These are phyloP conservation scores for Pyricularia sp. DNA, from an alignment of 2,329 filamentous ascomycete genomes.

Conservation along the genomic window DNA sequence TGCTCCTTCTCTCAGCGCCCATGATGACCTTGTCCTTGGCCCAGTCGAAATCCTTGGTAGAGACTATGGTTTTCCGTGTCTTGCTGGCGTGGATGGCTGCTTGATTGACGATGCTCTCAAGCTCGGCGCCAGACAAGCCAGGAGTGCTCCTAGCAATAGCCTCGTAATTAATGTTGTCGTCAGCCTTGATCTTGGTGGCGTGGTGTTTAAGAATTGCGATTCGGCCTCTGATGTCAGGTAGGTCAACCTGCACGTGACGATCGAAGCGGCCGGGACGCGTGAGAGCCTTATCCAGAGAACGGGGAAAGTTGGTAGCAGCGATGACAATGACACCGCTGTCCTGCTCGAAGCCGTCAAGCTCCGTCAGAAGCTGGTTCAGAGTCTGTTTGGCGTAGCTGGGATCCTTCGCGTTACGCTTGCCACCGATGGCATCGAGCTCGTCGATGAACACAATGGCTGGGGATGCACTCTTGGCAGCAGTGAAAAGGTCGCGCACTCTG, in stretches of 20 bases:
- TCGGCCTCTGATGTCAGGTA: conserved; percentile 89
- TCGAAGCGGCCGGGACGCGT: conserved; percentile 94
- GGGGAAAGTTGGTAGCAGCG: conserved; percentile 91
- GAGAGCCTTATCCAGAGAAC: conserved; percentile 88
- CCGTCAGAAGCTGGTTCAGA: conserved; percentile 91
- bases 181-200: conserved; percentile 79
- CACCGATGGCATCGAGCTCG: conserved; percentile 86
- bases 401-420: conserved; percentile 85
- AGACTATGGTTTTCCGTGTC: conserved; percentile 65
- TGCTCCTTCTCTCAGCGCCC: conserved; percentile 85
- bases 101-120: conserved; percentile 95
- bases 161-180: conserved; percentile 71
- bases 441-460: conserved; percentile 71
- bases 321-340: conserved; percentile 92
- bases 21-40: conserved; percentile 97
- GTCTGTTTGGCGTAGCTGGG: conserved; percentile 96
- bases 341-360: conserved; percentile 94
- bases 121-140: conserved; percentile 87
- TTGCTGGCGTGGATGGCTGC: conserved; percentile 92
- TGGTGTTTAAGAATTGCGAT: conserved; percentile 91
- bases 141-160: conserved; percentile 79
- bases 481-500: conserved; percentile 63
- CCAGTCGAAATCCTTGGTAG: conserved; percentile 82
- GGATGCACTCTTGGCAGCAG: conserved; percentile 23
- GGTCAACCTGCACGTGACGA: conserved; percentile 76